A percentile compares a stretch with the other conserved stretches of the same genome.
These are phyloP conservation scores for Gaultheria prostrata DNA, from an alignment of 148 eudicot species.

Conservation along the genomic window DNA sequence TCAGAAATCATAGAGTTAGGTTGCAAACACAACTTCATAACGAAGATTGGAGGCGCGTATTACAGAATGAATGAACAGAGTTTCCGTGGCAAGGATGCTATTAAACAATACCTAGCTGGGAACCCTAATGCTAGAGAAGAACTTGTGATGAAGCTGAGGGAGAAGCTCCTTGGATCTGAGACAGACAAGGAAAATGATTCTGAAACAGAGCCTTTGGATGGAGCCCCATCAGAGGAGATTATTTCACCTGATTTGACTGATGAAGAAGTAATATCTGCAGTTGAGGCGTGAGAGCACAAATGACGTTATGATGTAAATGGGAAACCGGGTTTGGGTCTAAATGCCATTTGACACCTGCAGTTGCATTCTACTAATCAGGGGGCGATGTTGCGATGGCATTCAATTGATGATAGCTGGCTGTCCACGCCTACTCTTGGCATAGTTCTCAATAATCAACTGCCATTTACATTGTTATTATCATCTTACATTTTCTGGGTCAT, in stretches of 20 bases:
- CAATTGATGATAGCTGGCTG: neutral
- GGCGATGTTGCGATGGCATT: neutral
- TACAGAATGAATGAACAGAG: constrained; percentile 37
- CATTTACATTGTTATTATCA: neutral
- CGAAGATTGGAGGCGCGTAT: constrained; percentile 40
- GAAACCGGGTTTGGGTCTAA: neutral
- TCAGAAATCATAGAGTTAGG: constrained; percentile 72
- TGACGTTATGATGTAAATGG: constrained; percentile 4
- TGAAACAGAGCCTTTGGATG: constrained; percentile 29
- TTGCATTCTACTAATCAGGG: neutral
- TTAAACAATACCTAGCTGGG: constrained; percentile 48
- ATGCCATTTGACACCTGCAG: constrained; percentile 13
- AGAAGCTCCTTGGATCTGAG: constrained; percentile 42
- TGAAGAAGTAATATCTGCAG: constrained; percentile 59
- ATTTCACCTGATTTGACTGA: constrained; percentile 48
- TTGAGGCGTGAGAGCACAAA: constrained; percentile 33
- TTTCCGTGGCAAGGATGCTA: constrained; percentile 60
- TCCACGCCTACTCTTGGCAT: neutral
- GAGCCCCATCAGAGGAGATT: constrained; percentile 33
- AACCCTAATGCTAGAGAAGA: constrained; percentile 48
- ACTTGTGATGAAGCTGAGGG: constrained; percentile 50
- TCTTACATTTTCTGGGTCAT: neutral
- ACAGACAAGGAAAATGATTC: constrained; percentile 26
- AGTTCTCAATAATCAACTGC: neutral
- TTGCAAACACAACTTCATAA: constrained; percentile 66